These are phyloP conservation scores for Chrysanthemum seticuspe DNA, from an alignment of 129 eudicot species.

Conservation along the genomic window DNA sequence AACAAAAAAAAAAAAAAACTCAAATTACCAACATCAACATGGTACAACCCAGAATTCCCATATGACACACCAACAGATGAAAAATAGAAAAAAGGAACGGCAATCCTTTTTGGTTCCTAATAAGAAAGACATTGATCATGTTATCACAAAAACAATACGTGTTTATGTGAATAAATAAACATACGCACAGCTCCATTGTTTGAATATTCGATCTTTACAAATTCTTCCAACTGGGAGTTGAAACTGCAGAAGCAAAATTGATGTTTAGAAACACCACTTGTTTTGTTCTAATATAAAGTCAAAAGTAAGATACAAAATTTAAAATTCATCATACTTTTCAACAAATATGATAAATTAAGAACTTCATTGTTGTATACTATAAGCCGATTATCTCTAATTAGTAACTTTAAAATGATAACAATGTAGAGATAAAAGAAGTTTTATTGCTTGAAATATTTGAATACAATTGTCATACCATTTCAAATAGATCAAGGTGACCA, in stretches of 20 bases:
- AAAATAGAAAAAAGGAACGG: slow-evolving; percentile 12
- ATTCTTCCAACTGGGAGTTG: slow-evolving; percentile 22
- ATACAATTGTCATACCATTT: not conserved
- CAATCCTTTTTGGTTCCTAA: slow-evolving; percentile 9
- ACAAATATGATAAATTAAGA: not conserved
- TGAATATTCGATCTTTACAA: slow-evolving; percentile 35
- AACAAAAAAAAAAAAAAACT: not conserved
- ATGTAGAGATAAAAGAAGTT: not conserved
- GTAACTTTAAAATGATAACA: not conserved
- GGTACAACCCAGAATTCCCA: slow-evolving; percentile 15
- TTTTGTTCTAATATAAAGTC: not conserved
- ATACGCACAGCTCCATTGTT: slow-evolving; percentile 26
- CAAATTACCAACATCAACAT: slow-evolving; percentile 19
- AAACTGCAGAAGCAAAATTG: slow-evolving; percentile 27
- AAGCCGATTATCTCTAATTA: not conserved
- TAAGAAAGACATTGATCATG: slow-evolving; percentile 8
- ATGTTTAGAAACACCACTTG: not conserved
- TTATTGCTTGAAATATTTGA: not conserved
- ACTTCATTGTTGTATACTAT: no score
- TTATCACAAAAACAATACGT: slow-evolving; percentile 25
- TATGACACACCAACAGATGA: slow-evolving; percentile 20
- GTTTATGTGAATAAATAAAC: slow-evolving; percentile 19
- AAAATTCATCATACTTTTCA: not conserved
- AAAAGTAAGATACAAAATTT: not conserved
- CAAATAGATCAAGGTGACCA: not conserved